A percentile compares a stretch with the other conserved stretches of the same genome.
Evolutionary conservation across 257 asterid species (phyloP).

Genomic region (Nicotiana tomentosiformis): DNA sequence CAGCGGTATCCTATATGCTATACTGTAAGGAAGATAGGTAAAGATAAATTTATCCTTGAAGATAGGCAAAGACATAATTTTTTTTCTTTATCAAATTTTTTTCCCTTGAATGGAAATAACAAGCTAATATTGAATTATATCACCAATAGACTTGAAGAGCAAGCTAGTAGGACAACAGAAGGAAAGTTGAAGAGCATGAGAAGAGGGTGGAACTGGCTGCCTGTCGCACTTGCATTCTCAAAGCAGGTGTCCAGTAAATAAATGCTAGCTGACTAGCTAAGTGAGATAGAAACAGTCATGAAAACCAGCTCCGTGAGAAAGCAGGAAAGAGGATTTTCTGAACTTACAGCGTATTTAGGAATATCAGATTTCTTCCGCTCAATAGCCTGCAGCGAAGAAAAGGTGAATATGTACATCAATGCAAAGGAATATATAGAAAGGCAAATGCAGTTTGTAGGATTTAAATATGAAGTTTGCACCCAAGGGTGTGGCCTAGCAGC

Average conservation of each 20-base stretch:
- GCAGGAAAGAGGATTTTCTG: conserved; percentile 3
- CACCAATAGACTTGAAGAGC: neutral
- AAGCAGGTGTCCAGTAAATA: neutral
- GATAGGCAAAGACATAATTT: too few relatives aligned
- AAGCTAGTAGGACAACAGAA: neutral
- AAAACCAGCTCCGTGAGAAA: neutral
- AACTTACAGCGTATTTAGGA: conserved; percentile 87
- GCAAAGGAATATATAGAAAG: neutral
- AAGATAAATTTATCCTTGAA: neutral
- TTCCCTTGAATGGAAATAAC: neutral
- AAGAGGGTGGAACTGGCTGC: neutral
- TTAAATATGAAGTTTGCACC: neutral
- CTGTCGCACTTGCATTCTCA: neutral
- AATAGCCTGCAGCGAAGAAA: neutral
- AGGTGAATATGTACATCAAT: neutral
- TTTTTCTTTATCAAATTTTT: too few relatives aligned
- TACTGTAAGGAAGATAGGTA: neutral
- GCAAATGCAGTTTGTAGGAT: neutral
- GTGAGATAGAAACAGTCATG: neutral
- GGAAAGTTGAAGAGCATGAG: neutral
- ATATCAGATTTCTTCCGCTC: conserved; percentile 38
- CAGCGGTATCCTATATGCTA: neutral
- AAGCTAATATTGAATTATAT: neutral
- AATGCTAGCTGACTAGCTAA: neutral
- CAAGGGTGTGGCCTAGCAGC: neutral